A percentile compares a stretch with the other conserved stretches of the same genome.
phyloP scores from a whole-genome alignment of 371 early-diverging fungal species.

The Circinella minor region DNA sequence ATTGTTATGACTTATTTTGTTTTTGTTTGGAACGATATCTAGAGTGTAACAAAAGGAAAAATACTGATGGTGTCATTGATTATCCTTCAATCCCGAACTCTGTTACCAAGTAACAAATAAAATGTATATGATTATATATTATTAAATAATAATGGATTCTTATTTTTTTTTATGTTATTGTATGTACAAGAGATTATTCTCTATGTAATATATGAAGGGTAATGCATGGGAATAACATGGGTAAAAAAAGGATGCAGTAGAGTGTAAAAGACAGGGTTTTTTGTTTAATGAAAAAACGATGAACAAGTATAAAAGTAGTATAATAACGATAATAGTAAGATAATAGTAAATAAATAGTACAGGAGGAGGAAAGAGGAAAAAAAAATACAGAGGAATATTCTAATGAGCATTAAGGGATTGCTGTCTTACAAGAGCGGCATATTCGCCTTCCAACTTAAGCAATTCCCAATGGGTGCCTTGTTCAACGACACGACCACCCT shows the following conservation, averaged over 20 bases:
- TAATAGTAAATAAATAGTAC: background rate
- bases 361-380: background rate
- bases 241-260: background rate
- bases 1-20: no score
- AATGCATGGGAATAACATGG: background rate
- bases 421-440: conserved; percentile 38
- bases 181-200: conserved; percentile 3
- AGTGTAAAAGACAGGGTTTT: background rate
- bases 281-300: conserved; percentile 11
- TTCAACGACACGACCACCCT: conserved; percentile 79
- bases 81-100: no score
- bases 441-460: conserved; percentile 44
- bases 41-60: no score
- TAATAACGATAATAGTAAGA: background rate
- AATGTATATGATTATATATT: no score
- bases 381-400: background rate
- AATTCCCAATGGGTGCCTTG: conserved; percentile 82
- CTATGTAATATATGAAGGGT: background rate
- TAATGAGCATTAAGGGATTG: conserved; percentile 42
- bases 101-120: no score
- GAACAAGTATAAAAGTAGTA: conserved; percentile 17
- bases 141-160: background rate
- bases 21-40: no score
- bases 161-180: background rate
- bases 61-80: no score